Percentiles rank a stretch among this genome's conserved stretches.
phyloP scores from a whole-genome alignment of 805 yeast genomes.

The Suhomyces faveliae region DNA sequence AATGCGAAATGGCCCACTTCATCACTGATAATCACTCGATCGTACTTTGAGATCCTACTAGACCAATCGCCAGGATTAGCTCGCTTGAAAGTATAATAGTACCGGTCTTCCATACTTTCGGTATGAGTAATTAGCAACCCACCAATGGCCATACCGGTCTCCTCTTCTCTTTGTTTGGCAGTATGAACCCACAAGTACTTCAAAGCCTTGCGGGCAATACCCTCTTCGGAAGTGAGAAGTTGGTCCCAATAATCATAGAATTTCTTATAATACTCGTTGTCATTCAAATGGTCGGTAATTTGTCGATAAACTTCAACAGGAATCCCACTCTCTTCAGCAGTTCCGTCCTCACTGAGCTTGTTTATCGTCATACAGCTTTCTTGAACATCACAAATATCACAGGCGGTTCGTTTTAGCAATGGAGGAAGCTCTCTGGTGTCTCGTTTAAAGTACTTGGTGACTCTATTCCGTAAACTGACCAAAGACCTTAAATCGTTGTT shows the following conservation, averaged over 20 bases:
- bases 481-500: conserved; percentile 62
- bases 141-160: conserved; percentile 59
- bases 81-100: conserved; percentile 51
- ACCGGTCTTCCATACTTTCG: conserved; percentile 26
- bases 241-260: conserved; percentile 76
- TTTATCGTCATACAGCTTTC: conserved; percentile 65
- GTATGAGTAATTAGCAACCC: conserved; percentile 41
- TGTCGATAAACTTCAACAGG: conserved; percentile 45
- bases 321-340: conserved; percentile 53
- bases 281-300: conserved; percentile 50
- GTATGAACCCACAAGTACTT: conserved; percentile 70
- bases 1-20: conserved; percentile 76
- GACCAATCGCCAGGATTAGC: conserved; percentile 5
- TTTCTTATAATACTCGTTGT: conserved; percentile 38
- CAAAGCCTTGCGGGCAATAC: conserved; percentile 47
- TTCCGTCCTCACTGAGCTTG: conserved; percentile 59
- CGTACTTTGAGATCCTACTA: conserved; percentile 52
- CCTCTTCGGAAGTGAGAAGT: conserved; percentile 72
- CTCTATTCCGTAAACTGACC: conserved; percentile 66
- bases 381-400: conserved; percentile 61
- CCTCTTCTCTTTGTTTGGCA: conserved; percentile 56
- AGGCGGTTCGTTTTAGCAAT: conserved; percentile 47
- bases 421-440: conserved; percentile 54
- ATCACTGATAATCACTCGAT: conserved; percentile 73
- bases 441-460: conserved; percentile 58